Evolutionary conservation across 306 rosid species (phyloP).

Genomic region (Crataegus laevigata): DNA sequence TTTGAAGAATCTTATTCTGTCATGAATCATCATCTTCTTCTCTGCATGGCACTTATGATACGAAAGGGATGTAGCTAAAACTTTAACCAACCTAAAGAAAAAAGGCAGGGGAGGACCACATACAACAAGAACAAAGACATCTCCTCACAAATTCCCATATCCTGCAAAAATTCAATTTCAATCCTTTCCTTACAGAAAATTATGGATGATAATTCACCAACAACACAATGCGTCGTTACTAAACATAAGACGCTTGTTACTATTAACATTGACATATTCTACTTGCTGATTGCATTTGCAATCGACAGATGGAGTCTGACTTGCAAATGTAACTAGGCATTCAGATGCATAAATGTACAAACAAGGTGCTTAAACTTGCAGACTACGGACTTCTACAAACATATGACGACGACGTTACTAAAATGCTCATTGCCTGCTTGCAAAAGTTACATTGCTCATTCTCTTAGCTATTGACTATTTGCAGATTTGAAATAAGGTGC

Average conservation of each 20-base stretch:
- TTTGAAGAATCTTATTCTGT: neutral
- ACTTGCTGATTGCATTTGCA: neutral
- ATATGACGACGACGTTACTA: neutral
- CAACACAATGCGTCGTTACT: neutral
- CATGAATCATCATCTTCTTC: neutral
- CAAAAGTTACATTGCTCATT: neutral
- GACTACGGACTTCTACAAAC: neutral
- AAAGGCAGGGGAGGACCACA: constrained; percentile 29
- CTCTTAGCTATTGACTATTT: neutral
- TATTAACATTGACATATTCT: neutral
- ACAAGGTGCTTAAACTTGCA: neutral
- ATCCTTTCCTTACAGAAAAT: neutral
- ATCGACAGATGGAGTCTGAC: neutral
- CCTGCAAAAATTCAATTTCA: neutral
- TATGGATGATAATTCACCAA: neutral
- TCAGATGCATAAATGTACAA: neutral
- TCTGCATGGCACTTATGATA: constrained; percentile 25
- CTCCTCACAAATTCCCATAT: neutral
- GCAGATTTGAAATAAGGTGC: neutral
- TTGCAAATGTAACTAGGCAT: neutral
- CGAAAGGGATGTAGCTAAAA: constrained; percentile 26
- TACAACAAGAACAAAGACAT: constrained; percentile 4
- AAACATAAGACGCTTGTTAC: neutral
- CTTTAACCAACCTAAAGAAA: constrained; percentile 23
- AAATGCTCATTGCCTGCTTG: neutral